These are phyloP conservation scores for Pelargonium myrrhifolium DNA, from an alignment of 441 rosid species.

Conservation along the genomic window DNA sequence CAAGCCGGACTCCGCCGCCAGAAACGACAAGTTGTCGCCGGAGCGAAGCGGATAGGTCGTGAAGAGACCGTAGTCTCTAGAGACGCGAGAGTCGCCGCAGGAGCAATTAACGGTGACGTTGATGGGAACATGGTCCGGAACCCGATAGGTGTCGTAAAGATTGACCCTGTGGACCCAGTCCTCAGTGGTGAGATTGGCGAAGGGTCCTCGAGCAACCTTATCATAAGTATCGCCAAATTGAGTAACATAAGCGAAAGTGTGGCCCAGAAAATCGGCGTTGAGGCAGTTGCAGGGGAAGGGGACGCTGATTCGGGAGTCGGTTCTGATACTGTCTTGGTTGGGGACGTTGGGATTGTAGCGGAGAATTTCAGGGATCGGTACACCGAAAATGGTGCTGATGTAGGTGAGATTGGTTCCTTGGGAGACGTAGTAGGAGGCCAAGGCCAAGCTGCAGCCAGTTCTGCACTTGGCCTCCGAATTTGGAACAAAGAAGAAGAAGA, in stretches of 20 bases:
- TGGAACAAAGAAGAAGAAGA: neutral
- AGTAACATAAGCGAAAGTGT: constrained; percentile 23
- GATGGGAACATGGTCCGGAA: constrained; percentile 20
- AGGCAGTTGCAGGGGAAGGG: constrained; percentile 37
- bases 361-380: constrained; percentile 15
- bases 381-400: constrained; percentile 22
- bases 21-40: constrained; percentile 25
- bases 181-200: constrained; percentile 31
- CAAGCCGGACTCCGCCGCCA: constrained; percentile 27
- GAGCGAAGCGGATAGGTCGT: constrained; percentile 43
- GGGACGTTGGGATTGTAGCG: constrained; percentile 22
- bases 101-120: constrained; percentile 56
- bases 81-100: constrained; percentile 38
- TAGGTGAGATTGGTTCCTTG: constrained; percentile 21
- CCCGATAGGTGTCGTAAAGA: constrained; percentile 5
- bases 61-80: constrained; percentile 41
- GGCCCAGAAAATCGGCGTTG: constrained; percentile 25
- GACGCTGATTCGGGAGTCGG: constrained; percentile 23
- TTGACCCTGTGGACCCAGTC: constrained; percentile 29
- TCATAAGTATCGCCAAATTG: constrained; percentile 22
- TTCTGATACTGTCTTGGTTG: constrained; percentile 8
- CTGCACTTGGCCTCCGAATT: constrained; percentile 32
- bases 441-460: constrained; percentile 29
- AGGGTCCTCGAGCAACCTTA: constrained; percentile 14
- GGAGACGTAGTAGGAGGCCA: constrained; percentile 34